Conservation (phyloP, 1,284 basidiomycete genomes). For the Chalciporus piperatoides region DNA sequence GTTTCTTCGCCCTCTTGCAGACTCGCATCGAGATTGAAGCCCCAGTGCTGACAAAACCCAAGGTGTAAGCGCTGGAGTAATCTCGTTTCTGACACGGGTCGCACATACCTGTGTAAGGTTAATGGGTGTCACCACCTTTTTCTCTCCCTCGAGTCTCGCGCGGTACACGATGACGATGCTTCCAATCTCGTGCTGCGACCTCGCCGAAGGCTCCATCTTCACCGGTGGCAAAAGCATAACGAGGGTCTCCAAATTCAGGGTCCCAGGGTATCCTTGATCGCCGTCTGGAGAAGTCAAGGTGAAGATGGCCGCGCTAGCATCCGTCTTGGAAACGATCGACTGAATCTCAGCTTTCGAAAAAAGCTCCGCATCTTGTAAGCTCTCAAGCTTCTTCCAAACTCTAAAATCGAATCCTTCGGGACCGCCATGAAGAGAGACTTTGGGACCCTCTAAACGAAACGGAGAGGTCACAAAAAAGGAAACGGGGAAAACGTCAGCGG, state of each 20-base stretch:
- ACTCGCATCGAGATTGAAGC: slow-evolving; percentile 74
- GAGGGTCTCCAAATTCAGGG: slow-evolving; percentile 56
- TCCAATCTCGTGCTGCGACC: slow-evolving; percentile 51
- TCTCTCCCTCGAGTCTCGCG: slow-evolving; percentile 46
- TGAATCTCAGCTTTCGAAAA: slow-evolving; percentile 54
- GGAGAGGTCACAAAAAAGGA: background rate
- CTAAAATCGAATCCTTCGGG: slow-evolving; percentile 58
- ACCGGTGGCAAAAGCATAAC: slow-evolving; percentile 51
- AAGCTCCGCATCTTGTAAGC: slow-evolving; percentile 43
- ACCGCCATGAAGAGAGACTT: slow-evolving; percentile 72
- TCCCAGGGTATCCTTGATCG: slow-evolving; percentile 66
- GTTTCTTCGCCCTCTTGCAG: slow-evolving; percentile 41
- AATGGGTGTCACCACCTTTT: slow-evolving; percentile 60
- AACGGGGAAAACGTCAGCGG: background rate
- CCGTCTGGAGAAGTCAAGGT: slow-evolving; percentile 56
- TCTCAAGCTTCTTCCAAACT: slow-evolving; percentile 47
- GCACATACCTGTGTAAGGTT: slow-evolving; percentile 64
- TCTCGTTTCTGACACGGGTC: background rate
- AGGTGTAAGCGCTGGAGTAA: background rate
- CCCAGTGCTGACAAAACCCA: slow-evolving; percentile 58
- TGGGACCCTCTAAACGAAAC: slow-evolving; percentile 43
- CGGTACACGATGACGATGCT: slow-evolving; percentile 64
- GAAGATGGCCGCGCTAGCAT: slow-evolving; percentile 46
- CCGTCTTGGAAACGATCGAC: slow-evolving; percentile 27
- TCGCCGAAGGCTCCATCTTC: slow-evolving; percentile 28